Evolutionary conservation across 805 yeast genomes (phyloP), one percentile per base, ranked within the genome.

Genomic region (Lachancea cidri): DNA sequence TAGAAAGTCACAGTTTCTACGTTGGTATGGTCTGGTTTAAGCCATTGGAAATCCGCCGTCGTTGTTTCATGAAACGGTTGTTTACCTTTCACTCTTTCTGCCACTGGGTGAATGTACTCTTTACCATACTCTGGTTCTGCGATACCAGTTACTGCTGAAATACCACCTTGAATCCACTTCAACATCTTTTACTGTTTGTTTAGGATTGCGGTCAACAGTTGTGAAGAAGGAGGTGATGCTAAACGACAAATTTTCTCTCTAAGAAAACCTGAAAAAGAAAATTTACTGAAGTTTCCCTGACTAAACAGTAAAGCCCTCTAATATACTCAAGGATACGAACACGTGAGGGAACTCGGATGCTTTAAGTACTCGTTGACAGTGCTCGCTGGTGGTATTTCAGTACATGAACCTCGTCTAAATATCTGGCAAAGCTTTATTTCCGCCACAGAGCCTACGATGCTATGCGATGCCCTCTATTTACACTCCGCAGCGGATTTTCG

Each of bases 71-170:
- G 71, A 54, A 68, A 85, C 1, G 85, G 75, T 50, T 80, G 78
- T 30, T 72, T 71, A 24, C 68, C 76, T 32, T 67, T 68, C 35
- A 82, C 77, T 34, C 77, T 61, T 29, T 76, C 76, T 32, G 84
- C 76, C 43, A 89, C 79, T n/a, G 97, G 77, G 56, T 83, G 91
- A 51, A 93, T 86, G 31, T 95, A 94, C 38, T 83, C 96, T 31
- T 83, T 75, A 39, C 98, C 98, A 57, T 93, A 93, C 59, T 84
- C 95, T 18, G 98, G 98, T 64, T 93, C 98, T 2, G 96, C 96
- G 9, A 95, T 78, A 41, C 98, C 98, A 4, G 97, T 91, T 35
- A 88, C 93, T 4, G 94, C 93, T n/a, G 97, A 86, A 40, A 85
- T 72, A 51, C 88, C 76, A 47, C 87, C 82, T 69, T 83, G 89